Evolutionary conservation across 2,329 filamentous ascomycete genomes (phyloP).

Genomic region (Fusarium oligoseptatum): DNA sequence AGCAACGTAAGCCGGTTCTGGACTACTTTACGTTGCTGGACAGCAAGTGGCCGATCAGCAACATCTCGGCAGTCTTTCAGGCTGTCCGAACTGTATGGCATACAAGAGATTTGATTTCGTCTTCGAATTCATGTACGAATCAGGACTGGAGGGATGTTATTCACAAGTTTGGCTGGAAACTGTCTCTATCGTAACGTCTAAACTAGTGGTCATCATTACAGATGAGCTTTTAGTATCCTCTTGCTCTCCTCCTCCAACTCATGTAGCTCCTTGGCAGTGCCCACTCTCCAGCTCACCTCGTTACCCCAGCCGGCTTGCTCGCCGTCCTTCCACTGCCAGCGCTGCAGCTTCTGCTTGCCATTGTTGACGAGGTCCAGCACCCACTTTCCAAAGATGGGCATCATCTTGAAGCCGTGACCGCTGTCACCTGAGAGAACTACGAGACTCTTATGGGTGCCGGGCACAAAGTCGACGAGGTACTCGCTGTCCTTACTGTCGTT

Average conservation of each 20-base stretch:
- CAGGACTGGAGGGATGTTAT: conserved; percentile 44
- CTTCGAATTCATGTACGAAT: conserved; percentile 9
- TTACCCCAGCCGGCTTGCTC: conserved; percentile 9
- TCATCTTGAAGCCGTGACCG: conserved; percentile 21
- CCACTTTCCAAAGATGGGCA: conserved; percentile 13
- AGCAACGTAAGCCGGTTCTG: conserved; percentile 40
- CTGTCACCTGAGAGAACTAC: conserved; percentile 13
- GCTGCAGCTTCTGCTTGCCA: conserved; percentile 13
- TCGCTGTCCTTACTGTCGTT: conserved; percentile 14
- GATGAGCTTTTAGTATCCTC: conserved; percentile 13
- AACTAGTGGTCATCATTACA: neutral
- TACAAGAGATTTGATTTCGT: conserved; percentile 28
- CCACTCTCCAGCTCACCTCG: conserved; percentile 22
- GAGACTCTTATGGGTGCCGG: conserved; percentile 8
- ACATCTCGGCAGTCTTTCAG: conserved; percentile 42
- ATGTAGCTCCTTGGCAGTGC: conserved; percentile 9
- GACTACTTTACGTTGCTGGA: conserved; percentile 38
- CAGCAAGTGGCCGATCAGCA: conserved; percentile 42
- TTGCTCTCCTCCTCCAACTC: conserved; percentile 17
- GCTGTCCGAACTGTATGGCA: conserved; percentile 42
- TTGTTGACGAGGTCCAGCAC: conserved; percentile 6
- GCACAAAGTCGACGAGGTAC: conserved; percentile 20
- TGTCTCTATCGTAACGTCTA: conserved; percentile 25
- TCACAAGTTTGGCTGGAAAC: conserved; percentile 45
- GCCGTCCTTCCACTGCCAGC: conserved; percentile 14